phyloP scores from a whole-genome alignment of 2,329 filamentous ascomycete genomes.

The Fusarium caatingaense region DNA sequence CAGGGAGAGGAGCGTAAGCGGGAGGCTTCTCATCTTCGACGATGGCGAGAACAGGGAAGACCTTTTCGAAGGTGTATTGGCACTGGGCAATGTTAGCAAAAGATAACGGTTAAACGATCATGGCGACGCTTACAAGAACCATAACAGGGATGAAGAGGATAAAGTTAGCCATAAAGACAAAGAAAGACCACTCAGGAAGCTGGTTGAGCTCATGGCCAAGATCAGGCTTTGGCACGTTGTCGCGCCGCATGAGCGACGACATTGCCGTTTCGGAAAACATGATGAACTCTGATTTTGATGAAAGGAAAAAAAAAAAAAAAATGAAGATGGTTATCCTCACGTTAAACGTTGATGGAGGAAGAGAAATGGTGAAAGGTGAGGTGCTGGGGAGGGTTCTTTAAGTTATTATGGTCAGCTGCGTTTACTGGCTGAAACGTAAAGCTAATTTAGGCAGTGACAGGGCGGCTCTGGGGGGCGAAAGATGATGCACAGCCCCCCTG shows the following conservation, averaged over 20 bases:
- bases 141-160: conserved; percentile 60
- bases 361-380: conserved; percentile 14
- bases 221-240: conserved; percentile 39
- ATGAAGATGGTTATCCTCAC: conserved; percentile 5
- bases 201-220: conserved; percentile 9
- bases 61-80: conserved; percentile 61
- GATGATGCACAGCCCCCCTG: conserved; percentile 24
- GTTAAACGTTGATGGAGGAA: conserved; percentile 6
- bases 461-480: conserved; percentile 9
- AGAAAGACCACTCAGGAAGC: conserved; percentile 51
- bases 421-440: conserved; percentile 23
- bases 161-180: conserved; percentile 55
- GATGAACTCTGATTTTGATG: not conserved
- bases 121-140: conserved; percentile 53
- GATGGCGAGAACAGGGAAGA: conserved; percentile 67
- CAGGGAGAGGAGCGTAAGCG: conserved; percentile 63
- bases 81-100: conserved; percentile 49
- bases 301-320: conserved; percentile 9
- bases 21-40: conserved; percentile 68
- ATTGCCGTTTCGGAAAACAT: conserved; percentile 38
- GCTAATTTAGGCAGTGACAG: conserved; percentile 20
- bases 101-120: not conserved
- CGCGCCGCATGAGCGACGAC: conserved; percentile 49
- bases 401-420: conserved; percentile 15
- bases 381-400: conserved; percentile 17